A percentile compares a stretch with the other conserved stretches of the same genome.
Conservation (phyloP, 257 asterid genomes). For the Solanum acaule region DNA sequence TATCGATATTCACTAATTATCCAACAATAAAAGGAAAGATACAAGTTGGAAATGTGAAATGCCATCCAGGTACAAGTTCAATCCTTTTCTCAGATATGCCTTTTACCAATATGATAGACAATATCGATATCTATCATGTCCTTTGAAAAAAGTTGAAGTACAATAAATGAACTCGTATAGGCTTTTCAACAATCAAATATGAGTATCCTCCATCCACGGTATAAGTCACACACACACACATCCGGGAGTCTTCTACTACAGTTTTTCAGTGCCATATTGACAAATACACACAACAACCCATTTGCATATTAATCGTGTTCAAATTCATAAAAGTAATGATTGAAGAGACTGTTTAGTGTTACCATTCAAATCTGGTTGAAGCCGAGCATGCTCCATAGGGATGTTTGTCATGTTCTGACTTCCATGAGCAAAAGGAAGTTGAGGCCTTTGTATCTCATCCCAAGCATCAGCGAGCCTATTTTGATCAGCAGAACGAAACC, state of each 20-base stretch:
- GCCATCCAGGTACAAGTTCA: neutral
- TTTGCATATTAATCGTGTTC: neutral
- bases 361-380: conserved; percentile 70
- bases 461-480: conserved; percentile 75
- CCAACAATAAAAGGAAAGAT: neutral
- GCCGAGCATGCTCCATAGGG: conserved; percentile 43
- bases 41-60: neutral
- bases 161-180: neutral
- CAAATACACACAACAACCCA: neutral
- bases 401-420: conserved; percentile 40
- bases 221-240: neutral
- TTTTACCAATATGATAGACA: neutral
- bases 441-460: conserved; percentile 89
- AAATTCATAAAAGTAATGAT: neutral
- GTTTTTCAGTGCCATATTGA: neutral
- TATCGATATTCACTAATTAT: neutral
- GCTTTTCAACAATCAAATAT: neutral
- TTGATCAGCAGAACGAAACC: conserved; percentile 71
- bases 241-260: neutral
- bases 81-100: neutral
- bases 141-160: neutral
- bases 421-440: conserved; percentile 36
- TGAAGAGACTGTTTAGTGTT: conserved; percentile 5
- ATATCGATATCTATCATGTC: neutral
- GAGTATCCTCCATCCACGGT: neutral